phyloP scores from a whole-genome alignment of 768 basidiomycete species.

The Podaxis mareebaensis region DNA sequence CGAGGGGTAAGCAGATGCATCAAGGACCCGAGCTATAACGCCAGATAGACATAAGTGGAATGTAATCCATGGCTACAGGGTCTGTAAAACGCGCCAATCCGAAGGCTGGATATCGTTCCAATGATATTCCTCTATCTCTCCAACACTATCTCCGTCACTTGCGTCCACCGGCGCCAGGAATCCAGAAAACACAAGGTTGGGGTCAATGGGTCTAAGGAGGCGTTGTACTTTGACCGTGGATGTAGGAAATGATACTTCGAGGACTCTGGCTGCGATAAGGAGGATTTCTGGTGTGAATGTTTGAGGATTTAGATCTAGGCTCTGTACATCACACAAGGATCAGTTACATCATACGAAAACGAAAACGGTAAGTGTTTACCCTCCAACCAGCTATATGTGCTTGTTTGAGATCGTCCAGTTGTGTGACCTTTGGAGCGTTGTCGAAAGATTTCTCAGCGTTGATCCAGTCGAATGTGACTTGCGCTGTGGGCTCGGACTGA shows the following conservation, averaged over 20 bases:
- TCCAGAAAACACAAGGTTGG: slow-evolving; percentile 6
- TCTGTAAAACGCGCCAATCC: slow-evolving; percentile 10
- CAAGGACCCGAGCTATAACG: neutral
- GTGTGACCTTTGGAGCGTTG: slow-evolving; percentile 23
- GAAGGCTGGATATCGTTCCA: slow-evolving; percentile 24
- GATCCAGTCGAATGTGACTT: slow-evolving; percentile 37
- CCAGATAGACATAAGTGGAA: neutral
- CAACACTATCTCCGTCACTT: slow-evolving; percentile 21
- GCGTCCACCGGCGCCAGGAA: slow-evolving; percentile 24
- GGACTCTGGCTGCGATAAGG: slow-evolving; percentile 45
- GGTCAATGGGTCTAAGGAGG: slow-evolving; percentile 18
- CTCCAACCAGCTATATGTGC: slow-evolving; percentile 49
- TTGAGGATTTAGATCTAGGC: slow-evolving; percentile 54
- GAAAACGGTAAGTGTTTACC: slow-evolving; percentile 32
- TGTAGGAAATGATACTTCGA: slow-evolving; percentile 18
- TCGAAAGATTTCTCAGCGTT: slow-evolving; percentile 35
- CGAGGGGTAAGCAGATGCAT: neutral
- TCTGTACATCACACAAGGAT: slow-evolving; percentile 34
- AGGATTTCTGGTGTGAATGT: slow-evolving; percentile 64
- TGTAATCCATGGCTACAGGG: neutral
- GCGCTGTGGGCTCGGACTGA: slow-evolving; percentile 1
- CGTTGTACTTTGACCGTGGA: slow-evolving; percentile 20
- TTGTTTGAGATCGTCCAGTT: slow-evolving; percentile 25
- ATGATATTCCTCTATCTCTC: slow-evolving; percentile 21
- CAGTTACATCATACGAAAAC: neutral